Conservation (phyloP, 768 basidiomycete species). For the Crucibulum laeve region DNA sequence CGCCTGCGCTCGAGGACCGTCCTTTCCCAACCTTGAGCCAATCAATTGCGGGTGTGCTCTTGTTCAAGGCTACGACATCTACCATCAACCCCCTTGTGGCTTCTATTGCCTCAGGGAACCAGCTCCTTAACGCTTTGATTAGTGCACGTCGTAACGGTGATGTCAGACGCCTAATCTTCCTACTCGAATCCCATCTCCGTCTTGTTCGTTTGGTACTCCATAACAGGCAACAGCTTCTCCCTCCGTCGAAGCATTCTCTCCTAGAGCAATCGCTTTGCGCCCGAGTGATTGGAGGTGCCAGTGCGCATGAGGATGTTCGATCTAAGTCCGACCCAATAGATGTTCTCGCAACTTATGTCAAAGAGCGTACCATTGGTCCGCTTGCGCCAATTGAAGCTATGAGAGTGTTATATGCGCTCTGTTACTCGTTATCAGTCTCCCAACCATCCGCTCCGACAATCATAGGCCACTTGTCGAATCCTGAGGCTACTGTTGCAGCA, state of each 20-base stretch:
- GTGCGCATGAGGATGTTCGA: constrained; percentile 37
- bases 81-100: constrained; percentile 80
- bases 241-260: constrained; percentile 48
- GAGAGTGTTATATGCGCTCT: constrained; percentile 61
- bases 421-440: constrained; percentile 56
- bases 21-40: constrained; percentile 62
- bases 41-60: constrained; percentile 63
- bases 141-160: constrained; percentile 65
- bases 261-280: constrained; percentile 77
- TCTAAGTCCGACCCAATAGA: constrained; percentile 69
- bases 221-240: constrained; percentile 48
- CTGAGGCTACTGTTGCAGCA: constrained; percentile 63
- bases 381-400: constrained; percentile 64
- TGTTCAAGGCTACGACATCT: constrained; percentile 72
- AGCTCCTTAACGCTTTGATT: constrained; percentile 57
- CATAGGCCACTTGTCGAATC: constrained; percentile 72
- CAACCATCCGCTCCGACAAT: constrained; percentile 68
- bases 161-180: constrained; percentile 58
- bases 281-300: constrained; percentile 47
- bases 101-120: constrained; percentile 57
- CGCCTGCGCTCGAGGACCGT: constrained; percentile 45
- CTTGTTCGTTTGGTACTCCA: constrained; percentile 61
- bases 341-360: constrained; percentile 64
- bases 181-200: constrained; percentile 63
- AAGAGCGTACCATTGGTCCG: constrained; percentile 56